These are phyloP conservation scores for Acanthamoeba healyi DNA, from an alignment of 208 protist species.

Conservation along the genomic window DNA sequence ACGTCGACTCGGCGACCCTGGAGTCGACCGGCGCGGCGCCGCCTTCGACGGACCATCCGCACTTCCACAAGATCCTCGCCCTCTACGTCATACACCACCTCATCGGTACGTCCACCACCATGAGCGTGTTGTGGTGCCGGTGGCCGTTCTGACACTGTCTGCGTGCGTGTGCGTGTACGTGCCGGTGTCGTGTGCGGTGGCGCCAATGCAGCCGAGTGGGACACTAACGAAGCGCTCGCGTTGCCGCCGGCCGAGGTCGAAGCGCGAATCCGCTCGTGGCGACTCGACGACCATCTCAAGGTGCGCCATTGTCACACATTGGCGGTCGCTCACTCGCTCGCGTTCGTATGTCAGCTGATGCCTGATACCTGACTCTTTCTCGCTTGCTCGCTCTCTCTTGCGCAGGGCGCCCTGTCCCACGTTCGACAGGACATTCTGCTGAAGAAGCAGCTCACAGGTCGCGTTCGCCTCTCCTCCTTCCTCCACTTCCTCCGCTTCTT, in stretches of 20 bases:
- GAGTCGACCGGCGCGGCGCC: not conserved
- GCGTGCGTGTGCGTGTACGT: not conserved
- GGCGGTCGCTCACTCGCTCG: too few relatives aligned
- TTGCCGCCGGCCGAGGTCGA: slow-evolving; percentile 21
- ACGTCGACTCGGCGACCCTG: not conserved
- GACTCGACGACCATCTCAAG: slow-evolving; percentile 19
- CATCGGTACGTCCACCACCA: not conserved
- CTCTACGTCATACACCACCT: slow-evolving; percentile 60
- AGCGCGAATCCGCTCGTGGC: not conserved
- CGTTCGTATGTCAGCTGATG: too few relatives aligned
- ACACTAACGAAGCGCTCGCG: not conserved
- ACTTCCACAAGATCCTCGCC: slow-evolving; percentile 39
- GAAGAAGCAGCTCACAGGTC: not conserved
- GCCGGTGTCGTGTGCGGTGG: not conserved
- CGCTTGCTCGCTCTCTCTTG: too few relatives aligned
- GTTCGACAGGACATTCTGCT: slow-evolving; percentile 27
- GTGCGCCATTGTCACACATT: too few relatives aligned
- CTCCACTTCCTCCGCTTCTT: slow-evolving; percentile 31
- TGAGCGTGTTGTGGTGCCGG: not conserved
- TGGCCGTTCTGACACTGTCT: not conserved
- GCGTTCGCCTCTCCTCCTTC: slow-evolving; percentile 15
- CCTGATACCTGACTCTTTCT: too few relatives aligned
- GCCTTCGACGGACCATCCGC: not conserved
- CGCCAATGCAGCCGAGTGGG: slow-evolving; percentile 1
- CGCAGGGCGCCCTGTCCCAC: not conserved